Base-by-base conservation (phyloP, 2,329 filamentous ascomycete species). In the Leptodontidium sp. region DNA sequence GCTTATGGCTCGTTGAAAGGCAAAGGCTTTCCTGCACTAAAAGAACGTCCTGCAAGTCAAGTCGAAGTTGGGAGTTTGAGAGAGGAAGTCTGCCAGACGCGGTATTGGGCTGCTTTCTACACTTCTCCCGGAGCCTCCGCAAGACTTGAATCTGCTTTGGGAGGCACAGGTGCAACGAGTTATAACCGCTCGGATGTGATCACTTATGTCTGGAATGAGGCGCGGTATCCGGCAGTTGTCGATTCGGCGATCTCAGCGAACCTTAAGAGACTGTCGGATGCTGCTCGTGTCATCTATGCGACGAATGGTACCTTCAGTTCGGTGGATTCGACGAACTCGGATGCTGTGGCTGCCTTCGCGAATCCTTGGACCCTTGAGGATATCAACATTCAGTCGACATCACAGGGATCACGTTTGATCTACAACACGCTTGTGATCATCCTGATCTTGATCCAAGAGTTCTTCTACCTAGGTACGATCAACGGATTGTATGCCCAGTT, bases 401-500 rank as follows among this genome's bases (percentile, higher is more conserved):
- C 73, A 4, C 81, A 82, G 64, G 80, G 77, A 26, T 70, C 75
- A 0, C 75, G 77, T 14, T 71, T 77, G 11, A 72, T 81, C 4
- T 78, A 79, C 70, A 83, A 83, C 72, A 82, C 81, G 0, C 71
- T 82, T 21, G 77, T 78, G 61, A 80, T 82, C 15, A 78, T 82
- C 43, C 74, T 82, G 62, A 75, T 79, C 1, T 73, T 79, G 2
- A 73, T 82, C 0, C 76, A 78, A 32, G 68, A 77, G 59, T 77
- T 78, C 66, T 77, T 78, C 68, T 76, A 71, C 59, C 67, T 77
- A 7, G 69, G 71, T n/a, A 71, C 71, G 2, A 70, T 78, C 58
- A 79, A 79, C 43, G 76, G 71, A 11, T 70, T 80, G 26, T 73
- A 72, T 68, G 68, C 74, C 67, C 58, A 66, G 17, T 76, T 74